Conservation (phyloP, 305 asterid species). For the Caryopteris hybrid region DNA sequence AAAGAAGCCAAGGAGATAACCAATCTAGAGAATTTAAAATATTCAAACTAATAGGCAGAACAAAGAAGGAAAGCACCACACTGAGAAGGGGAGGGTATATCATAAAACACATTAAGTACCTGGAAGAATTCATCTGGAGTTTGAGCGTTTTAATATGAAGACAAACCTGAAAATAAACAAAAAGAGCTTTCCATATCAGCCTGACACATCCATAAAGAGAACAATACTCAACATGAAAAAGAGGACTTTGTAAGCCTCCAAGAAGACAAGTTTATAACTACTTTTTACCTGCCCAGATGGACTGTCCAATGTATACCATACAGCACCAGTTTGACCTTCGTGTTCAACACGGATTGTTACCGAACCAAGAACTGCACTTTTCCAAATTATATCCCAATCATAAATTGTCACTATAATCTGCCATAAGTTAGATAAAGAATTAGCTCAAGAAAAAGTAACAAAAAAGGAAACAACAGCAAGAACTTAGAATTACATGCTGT, state of each 20-base stretch:
- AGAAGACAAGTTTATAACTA: conserved; percentile 1
- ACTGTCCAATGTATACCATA: conserved; percentile 86
- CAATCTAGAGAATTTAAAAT: not conserved
- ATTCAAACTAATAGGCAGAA: not conserved
- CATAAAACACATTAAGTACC: conserved; percentile 33
- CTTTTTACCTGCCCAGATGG: conserved; percentile 85
- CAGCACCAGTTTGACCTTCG: conserved; percentile 67
- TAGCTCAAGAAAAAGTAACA: conserved; percentile 23
- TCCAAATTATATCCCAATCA: conserved; percentile 99
- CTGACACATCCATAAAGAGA: not conserved
- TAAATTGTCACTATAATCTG: conserved; percentile 93
- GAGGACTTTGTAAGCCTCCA: conserved; percentile 3
- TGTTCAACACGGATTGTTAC: conserved; percentile 65
- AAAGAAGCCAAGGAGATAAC: conserved; percentile 3
- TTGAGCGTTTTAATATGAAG: conserved; percentile 76
- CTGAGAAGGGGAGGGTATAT: not conserved
- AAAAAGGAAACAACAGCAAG: not conserved
- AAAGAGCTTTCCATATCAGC: conserved; percentile 5
- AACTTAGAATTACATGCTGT: conserved; percentile 4
- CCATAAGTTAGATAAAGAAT: conserved; percentile 32
- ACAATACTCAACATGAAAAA: not conserved
- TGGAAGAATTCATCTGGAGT: conserved; percentile 53
- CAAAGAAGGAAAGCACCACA: not conserved
- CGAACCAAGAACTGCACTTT: conserved; percentile 99
- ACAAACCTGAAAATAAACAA: conserved; percentile 67